Base-by-base conservation (phyloP, 192 early-diverging fungal species). In the Geosiphon pyriformis region DNA sequence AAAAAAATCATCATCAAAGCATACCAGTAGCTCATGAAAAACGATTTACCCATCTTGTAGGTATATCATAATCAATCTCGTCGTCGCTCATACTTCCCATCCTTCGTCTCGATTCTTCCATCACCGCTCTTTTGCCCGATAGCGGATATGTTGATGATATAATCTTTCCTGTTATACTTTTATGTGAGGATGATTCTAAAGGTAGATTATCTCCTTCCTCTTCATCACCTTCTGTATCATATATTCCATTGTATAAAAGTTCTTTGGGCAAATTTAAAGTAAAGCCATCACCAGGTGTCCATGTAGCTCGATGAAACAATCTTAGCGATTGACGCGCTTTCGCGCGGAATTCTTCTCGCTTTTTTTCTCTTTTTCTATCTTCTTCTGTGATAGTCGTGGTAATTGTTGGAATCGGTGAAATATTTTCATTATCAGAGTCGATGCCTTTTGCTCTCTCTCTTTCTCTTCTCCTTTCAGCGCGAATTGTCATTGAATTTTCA, bases 401-500 rank as follows among this genome's bases (percentile, higher is more conserved):
- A 25, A 23, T 18, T 31, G 23, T 29, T 17, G 32, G 10, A 20
- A 30, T 8, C 11, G 4, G 0, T 22, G 47, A 48, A 32, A n/a
- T 29, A 4, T 53, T 18, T 26, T 61, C 37, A 61, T 48, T 47
- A 29, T 20, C 18, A 23, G 3, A 11, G 3, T 50, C 60, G 0
- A 30, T 22, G 1, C n/a, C 17, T 18, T 47, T 62, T 31, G 18
- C 30, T 65, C 33, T 55, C 3, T 55, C 53, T 33, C 23, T 67
- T 67, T 56, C 54, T 56, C 31, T 67, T 31, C 34, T 33, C 30
- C 34, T 67, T 31, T 46, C 18, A 53, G 12, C 34, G 30, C 53
- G 32, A 30, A 67, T 3, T n/a, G 2, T 29, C 11, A 85, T 69
- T n/a, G 84, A 82, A 30, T 84, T 84, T 69, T 89, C 85, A 70